These are phyloP conservation scores for Spathaspora sp. DNA, from an alignment of 1,139 yeast species.

Conservation along the genomic window DNA sequence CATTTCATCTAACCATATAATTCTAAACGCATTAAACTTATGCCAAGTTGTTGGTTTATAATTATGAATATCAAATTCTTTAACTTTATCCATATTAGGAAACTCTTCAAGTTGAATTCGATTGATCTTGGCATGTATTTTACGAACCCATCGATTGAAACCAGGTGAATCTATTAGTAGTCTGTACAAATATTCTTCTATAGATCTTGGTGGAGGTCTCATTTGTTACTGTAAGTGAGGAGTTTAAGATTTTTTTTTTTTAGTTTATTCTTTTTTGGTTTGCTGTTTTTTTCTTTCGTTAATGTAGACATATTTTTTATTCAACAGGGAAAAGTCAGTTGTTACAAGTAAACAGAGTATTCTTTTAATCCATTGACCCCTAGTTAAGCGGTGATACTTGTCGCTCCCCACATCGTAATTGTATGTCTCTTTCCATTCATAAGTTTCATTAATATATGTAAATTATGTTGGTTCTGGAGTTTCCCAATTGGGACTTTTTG, in stretches of 20 bases:
- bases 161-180: constrained; percentile 56
- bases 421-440: too few species aligned
- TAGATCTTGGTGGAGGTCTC: constrained; percentile 33
- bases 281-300: neutral
- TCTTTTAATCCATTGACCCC: too few species aligned
- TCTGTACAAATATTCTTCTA: constrained; percentile 51
- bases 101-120: constrained; percentile 42
- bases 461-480: neutral
- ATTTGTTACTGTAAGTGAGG: constrained; percentile 4
- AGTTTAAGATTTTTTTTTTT: neutral
- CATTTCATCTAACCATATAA: constrained; percentile 66
- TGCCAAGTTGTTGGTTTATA: constrained; percentile 54
- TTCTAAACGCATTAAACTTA: constrained; percentile 59
- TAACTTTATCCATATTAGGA: constrained; percentile 13
- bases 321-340: too few species aligned
- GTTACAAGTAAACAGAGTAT: too few species aligned
- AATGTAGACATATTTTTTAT: too few species aligned
- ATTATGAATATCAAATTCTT: constrained; percentile 20
- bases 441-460: neutral
- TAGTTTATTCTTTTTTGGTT: neutral
- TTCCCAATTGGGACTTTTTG: constrained; percentile 1
- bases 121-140: constrained; percentile 64
- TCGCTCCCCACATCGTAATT: too few species aligned
- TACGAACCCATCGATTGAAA: constrained; percentile 69
- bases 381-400: too few species aligned